Evolutionary conservation across 2,329 filamentous ascomycete genomes (phyloP).

Genomic region (Apiospora sp.): DNA sequence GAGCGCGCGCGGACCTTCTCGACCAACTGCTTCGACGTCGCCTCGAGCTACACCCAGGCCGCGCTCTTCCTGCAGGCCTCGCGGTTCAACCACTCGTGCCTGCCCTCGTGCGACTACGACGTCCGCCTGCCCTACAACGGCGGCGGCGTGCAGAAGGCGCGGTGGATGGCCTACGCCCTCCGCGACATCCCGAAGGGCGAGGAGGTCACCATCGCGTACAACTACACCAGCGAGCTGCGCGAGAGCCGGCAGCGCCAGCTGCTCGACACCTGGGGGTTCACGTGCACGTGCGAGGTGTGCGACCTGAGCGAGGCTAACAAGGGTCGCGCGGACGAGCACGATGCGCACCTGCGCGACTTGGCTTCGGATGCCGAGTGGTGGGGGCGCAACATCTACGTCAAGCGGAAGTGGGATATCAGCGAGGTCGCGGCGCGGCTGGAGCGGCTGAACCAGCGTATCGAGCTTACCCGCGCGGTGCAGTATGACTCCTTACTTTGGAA

Average conservation of each 20-base stretch:
- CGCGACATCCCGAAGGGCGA: not conserved
- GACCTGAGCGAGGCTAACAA: not conserved
- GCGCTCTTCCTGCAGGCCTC: not conserved
- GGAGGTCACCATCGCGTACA: constrained; percentile 3
- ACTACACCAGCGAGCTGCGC: not conserved
- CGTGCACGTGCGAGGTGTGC: constrained; percentile 4
- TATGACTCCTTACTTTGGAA: not conserved
- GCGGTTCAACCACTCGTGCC: constrained; percentile 14
- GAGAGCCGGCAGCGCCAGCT: not conserved
- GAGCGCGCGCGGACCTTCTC: not conserved
- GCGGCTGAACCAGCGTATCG: not conserved
- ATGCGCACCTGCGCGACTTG: not conserved
- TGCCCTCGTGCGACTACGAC: not conserved
- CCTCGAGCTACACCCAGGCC: not conserved
- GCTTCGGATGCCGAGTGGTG: not conserved
- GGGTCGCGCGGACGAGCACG: not conserved
- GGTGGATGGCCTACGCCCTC: not conserved
- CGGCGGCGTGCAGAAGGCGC: too few relatives aligned
- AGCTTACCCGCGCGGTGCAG: not conserved
- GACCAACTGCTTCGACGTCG: constrained; percentile 16
- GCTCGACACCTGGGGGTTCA: not conserved
- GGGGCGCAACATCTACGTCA: not conserved
- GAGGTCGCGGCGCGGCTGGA: not conserved
- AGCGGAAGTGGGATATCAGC: not conserved
- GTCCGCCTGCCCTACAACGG: not conserved